Base-by-base conservation (phyloP, 495 filamentous ascomycete genomes). In the Neurospora africana region DNA sequence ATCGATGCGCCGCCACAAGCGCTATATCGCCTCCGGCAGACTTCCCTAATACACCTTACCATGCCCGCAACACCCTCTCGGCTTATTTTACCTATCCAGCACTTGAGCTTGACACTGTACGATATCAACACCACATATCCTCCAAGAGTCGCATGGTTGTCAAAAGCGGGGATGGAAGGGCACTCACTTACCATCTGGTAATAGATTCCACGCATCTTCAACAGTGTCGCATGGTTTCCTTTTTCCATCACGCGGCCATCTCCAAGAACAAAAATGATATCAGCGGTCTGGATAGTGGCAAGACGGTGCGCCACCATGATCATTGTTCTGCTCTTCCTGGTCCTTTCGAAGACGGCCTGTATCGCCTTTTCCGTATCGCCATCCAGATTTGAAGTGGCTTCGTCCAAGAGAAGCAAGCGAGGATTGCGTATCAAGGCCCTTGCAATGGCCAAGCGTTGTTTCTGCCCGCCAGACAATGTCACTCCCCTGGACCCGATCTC, bases 341-440 rank as follows among this genome's bases (percentile, higher is more conserved):
- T 89, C 76, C 84, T 85, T 72, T 91, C 90, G 73, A 96, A 87
- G 7, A 91, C 91, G 21, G 85, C 86, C 76, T 94, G 91, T 21
- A 96, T 85, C 39, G 90, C 80, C 76, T 85, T 87, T 81, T 96
- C 93, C 4, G 87, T 89, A 80, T 93, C 88, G 6, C 90, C 89
- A 73, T 96, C 93, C 53, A 95, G 81, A 39, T 87, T 90, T 23
- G 88, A 90, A 3, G 93, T 95, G 1, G 92, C 91, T 78, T 96
- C 93, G 76, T 96, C 93, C 7, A 96, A 82, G 23, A 96, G 84
- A 69, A 96, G 81, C 35, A 95, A 80, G 30, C 86, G 85, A 0
- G 93, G 93, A 43, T 90, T 87, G 4, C 92, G 88, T 40, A 96
- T 88, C 61, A 95, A 84, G 0, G 93, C 92, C 53, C 93, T 81